Base-by-base conservation (phyloP, 805 yeast genomes). In the Lipomyces japonicus region DNA sequence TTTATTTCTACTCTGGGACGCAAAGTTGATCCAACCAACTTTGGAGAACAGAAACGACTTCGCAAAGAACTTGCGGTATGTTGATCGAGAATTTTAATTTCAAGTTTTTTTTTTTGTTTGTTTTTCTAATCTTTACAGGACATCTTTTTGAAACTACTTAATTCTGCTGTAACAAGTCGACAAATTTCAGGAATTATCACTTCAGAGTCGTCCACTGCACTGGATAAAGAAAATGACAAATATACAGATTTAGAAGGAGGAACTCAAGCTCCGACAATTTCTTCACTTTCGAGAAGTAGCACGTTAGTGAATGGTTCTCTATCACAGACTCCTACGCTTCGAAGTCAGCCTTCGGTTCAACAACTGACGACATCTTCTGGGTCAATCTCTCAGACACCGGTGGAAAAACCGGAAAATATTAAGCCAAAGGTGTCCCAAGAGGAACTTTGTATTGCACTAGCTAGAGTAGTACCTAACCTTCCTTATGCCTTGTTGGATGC, bases 41-140 rank as follows among this genome's bases (percentile, higher is more conserved):
- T 78, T 62, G 85, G 86, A 2, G 82, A 80, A 22, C 81, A 77
- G 49, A 79, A 73, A 58, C 78, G 79, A 54, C 70, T 77, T 19
- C 71, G 75, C 43, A 82, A 78, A 62, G 95, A 84, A 24, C 61
- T 80, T 18, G 63, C 73, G 2, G 53, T 49, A 41, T 10, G 46
- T 44, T 14, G 3, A 22, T 12, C n/a, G 12, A 28, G 10, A 7
- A 28, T 28, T 28, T 39, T 9, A 21, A 2, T 21, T 26, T 18
- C 18, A n/a, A 41, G 3, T 12, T 16, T 18, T 16, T 31, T 35
- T n/a, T 21, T n/a, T 12, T 16, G 24, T 34, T 3, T 10, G 26
- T 22, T 35, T 44, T 35, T 28, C 18, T 34, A 14, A 22, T 34
- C 7, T n/a, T 18, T 22, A 12, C 32, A 44, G 54, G 86, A 80